A percentile compares a stretch with the other conserved stretches of the same genome.
phyloP scores from a whole-genome alignment of 2,329 filamentous ascomycete species.

The Berkeleyomyces basicola region DNA sequence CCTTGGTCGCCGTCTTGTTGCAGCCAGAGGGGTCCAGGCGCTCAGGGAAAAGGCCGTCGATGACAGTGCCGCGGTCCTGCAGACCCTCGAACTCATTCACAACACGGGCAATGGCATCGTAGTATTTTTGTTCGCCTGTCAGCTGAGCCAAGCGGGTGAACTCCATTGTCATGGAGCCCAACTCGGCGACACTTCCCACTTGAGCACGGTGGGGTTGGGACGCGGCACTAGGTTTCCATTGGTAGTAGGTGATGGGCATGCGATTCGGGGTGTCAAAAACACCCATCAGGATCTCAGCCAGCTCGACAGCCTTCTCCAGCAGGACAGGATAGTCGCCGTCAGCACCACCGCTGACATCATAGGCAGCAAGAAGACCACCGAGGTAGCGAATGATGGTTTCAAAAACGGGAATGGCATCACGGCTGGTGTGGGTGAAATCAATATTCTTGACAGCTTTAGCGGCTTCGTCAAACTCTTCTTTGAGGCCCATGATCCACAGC shows the following conservation, averaged over 20 bases:
- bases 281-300: conserved; percentile 65
- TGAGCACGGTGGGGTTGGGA: conserved; percentile 47
- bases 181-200: conserved; percentile 45
- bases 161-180: conserved; percentile 70
- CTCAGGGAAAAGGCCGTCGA: conserved; percentile 68
- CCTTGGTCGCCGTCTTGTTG: conserved; percentile 33
- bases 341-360: conserved; percentile 59
- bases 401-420: conserved; percentile 67
- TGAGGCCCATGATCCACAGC: conserved; percentile 71
- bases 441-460: conserved; percentile 52
- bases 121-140: conserved; percentile 67
- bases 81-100: conserved; percentile 62
- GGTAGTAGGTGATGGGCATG: conserved; percentile 72
- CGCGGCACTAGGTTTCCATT: conserved; percentile 52
- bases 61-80: conserved; percentile 49
- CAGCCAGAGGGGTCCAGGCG: conserved; percentile 66
- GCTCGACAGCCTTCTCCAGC: conserved; percentile 60
- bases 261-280: conserved; percentile 86
- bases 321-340: conserved; percentile 44
- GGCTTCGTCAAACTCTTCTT: conserved; percentile 65
- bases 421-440: conserved; percentile 60
- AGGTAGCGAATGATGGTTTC: conserved; percentile 87
- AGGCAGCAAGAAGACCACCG: conserved; percentile 70
- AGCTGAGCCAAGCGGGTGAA: conserved; percentile 81
- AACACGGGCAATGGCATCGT: conserved; percentile 75